Base-by-base conservation (phyloP, 371 early-diverging fungal species). In the Mortierella sp. region DNA sequence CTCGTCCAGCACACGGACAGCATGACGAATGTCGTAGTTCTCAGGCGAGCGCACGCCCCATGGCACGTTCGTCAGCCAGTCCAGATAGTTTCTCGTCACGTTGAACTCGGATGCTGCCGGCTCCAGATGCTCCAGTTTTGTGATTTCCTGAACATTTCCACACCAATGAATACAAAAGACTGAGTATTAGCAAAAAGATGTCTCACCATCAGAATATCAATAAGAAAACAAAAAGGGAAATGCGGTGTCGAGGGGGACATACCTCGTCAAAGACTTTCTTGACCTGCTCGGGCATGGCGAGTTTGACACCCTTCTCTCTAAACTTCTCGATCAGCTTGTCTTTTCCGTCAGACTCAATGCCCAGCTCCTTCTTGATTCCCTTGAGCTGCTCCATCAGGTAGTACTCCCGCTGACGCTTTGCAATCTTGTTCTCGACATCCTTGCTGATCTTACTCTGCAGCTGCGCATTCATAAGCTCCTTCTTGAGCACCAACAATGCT, bases 361-460 rank as follows among this genome's bases (percentile, higher is more conserved):
- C 99, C 31, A 98, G 84, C 81, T 98, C 97, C 83, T 95, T 95
- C 82, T 98, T 97, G 81, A 98, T 98, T 1, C 97, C 96, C 83
- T 96, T 97, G 72, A 98, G 86, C 79, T 97, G 98, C 81, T 98
- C 99, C 97, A 96, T 97, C 83, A 98, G 80, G 60, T 94, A 97
- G 79, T 97, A 98, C 75, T 98, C 99, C 53, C 97, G 94, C 82
- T 97, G 95, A 43, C 95, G 88, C 64, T 96, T 91, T 14, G 93
- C 94, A 65, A 98, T 97, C 84, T 97, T 97, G 67, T 90, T 90
- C 72, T 97, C 98, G 28, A 98, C 98, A 65, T 97, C 97, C 72
- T 95, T 94, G 58, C 94, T 89, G 58, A 98, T 97, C 81, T 97
- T 95, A 76, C 93, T 92, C 79, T 97, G 97, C 60, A 98, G 81